Evolutionary conservation across 192 early-diverging fungal genomes (phyloP), one percentile per base, ranked within the genome.

Genomic region (Coemansia sp.): DNA sequence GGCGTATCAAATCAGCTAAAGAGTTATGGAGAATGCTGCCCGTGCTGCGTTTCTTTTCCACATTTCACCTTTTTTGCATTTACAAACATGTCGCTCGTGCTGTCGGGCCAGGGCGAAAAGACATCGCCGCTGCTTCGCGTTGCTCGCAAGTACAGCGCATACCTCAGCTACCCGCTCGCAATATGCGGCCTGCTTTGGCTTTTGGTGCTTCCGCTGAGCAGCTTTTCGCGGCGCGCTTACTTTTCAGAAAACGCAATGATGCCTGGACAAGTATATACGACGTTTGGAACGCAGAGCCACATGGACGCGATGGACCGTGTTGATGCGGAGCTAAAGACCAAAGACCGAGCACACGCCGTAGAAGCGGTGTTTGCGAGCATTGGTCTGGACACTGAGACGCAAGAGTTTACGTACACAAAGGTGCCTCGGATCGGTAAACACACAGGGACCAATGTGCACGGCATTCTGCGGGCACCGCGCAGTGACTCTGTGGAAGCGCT

Each of bases 401-500:
- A 79, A 58, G 40, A 52, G 7, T 66, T 80, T 20, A 28, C 15
- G 3, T 70, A 67, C 34, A 60, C 58, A 26, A 63, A 76, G 17
- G 60, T 79, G n/a, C 68, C 63, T 10, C 64, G 74, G 14, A 38
- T 67, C 8, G 69, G 66, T 8, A 51, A 47, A 6, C 25, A 62
- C 42, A 52, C 63, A 34, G 90, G 90, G 3, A 79, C 82, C 8
- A 95, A 96, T 70, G 87, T 89, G 17, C 92, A 92, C 68, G 94
- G 89, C 6, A 82, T 96, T 9, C 75, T 88, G 48, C 75, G 89
- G 17, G 90, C 96, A 15, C 89, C 92, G 5, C 80, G 94, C 9
- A 86, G 87, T 53, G 92, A 96, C 63, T 90, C 91, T 4, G 94
- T 92, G 12, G 96, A 98, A 72, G 88, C 93, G 11, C 66, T 98